A percentile compares a stretch with the other conserved stretches of the same genome.
Evolutionary conservation across 331 rosid genomes (phyloP).

Genomic region (Telfairia occidentalis): DNA sequence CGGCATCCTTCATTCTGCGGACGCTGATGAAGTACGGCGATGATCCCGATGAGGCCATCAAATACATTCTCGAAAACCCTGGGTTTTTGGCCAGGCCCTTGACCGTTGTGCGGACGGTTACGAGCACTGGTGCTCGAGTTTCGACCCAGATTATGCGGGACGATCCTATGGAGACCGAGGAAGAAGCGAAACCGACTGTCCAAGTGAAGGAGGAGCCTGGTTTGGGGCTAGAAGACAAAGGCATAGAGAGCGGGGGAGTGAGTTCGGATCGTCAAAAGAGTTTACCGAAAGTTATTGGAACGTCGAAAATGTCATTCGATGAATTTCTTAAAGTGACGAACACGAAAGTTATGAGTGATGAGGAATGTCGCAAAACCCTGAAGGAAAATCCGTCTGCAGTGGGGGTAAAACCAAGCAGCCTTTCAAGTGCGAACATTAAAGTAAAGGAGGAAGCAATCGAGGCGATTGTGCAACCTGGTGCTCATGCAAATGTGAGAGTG

Average conservation of each 20-base stretch:
- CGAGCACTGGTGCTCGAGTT: conserved; percentile 48
- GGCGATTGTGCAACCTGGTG: neutral
- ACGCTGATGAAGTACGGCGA: conserved; percentile 7
- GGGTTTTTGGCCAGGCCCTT: conserved; percentile 17
- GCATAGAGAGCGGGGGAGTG: neutral
- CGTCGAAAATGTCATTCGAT: conserved; percentile 10
- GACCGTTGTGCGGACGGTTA: conserved; percentile 29
- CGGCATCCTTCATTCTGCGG: conserved; percentile 10
- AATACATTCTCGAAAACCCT: conserved; percentile 2
- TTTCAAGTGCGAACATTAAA: neutral
- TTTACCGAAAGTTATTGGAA: neutral
- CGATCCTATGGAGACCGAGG: conserved; percentile 2
- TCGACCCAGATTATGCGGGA: conserved; percentile 15
- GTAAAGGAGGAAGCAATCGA: conserved; percentile 9
- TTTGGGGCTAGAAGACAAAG: neutral
- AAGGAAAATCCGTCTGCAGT: conserved; percentile 1
- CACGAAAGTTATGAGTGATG: conserved; percentile 15
- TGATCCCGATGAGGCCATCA: conserved; percentile 15
- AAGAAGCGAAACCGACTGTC: neutral
- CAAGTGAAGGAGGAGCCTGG: conserved; percentile 17
- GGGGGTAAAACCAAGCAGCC: neutral
- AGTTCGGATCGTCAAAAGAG: neutral
- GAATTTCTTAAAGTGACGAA: conserved; percentile 25
- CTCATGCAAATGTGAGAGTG: neutral
- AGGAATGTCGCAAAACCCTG: conserved; percentile 11